Conservation (phyloP, 805 yeast species). For the Schwanniomyces occidentalis region DNA sequence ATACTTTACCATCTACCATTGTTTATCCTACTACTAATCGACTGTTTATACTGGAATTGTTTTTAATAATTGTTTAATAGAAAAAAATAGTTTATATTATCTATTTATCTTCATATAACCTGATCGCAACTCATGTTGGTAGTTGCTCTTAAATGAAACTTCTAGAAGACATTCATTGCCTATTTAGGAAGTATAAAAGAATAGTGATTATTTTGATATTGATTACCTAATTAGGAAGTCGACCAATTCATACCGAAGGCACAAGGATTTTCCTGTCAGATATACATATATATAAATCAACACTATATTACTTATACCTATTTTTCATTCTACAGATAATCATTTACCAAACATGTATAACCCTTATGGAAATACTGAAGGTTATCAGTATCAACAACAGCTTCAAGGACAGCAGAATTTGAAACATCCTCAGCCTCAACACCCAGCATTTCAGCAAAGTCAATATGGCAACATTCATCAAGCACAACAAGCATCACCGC, state of each 20-base stretch:
- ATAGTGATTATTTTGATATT: not conserved
- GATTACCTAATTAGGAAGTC: conserved; percentile 8
- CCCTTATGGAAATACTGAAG: conserved; percentile 34
- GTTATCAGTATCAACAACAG: conserved; percentile 22
- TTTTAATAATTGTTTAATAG: no score
- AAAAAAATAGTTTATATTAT: no score
- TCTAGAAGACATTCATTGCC: no score
- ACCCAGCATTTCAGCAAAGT: conserved; percentile 13
- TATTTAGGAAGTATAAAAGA: not conserved
- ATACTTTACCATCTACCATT: conserved; percentile 60
- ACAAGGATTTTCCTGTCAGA: not conserved
- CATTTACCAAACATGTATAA: conserved; percentile 29
- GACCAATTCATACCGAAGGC: not conserved
- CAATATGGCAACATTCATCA: conserved; percentile 10
- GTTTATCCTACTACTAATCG: no score
- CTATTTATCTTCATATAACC: no score
- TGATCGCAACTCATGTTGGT: no score
- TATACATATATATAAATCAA: not conserved
- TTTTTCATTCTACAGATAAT: not conserved
- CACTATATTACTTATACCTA: no score
- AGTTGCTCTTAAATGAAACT: no score
- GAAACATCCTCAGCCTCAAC: conserved; percentile 34
- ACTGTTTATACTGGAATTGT: no score
- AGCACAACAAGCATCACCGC: conserved; percentile 1
- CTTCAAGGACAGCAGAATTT: conserved; percentile 23